Percentiles rank a stretch among this genome's conserved stretches.
phyloP scores from a whole-genome alignment of 2,329 filamentous ascomycete species.

The Arachnopeziza araneosa region DNA sequence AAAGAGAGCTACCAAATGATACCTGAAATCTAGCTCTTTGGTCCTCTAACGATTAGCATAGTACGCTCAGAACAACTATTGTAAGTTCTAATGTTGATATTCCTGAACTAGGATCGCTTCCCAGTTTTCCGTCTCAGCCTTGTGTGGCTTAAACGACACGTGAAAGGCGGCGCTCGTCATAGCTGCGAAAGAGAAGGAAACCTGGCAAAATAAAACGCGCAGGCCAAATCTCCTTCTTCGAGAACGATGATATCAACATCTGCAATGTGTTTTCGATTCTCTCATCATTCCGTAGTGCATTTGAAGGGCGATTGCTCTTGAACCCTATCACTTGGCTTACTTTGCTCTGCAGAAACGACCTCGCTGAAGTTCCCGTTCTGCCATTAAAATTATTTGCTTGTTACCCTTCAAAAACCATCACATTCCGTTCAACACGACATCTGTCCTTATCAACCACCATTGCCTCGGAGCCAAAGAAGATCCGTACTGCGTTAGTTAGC shows the following conservation, averaged over 20 bases:
- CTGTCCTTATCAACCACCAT: not conserved
- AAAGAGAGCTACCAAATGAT: constrained; percentile 22
- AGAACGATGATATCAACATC: not conserved
- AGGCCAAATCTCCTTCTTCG: not conserved
- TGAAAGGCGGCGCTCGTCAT: not conserved
- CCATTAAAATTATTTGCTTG: not conserved
- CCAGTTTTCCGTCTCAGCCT: not conserved
- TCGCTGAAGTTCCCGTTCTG: not conserved
- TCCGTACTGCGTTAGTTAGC: not conserved
- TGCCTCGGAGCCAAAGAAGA: not conserved
- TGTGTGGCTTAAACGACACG: not conserved
- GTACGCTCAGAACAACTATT: too few species aligned
- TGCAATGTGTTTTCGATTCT: not conserved
- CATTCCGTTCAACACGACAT: not conserved
- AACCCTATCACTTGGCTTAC: not conserved
- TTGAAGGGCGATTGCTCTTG: not conserved
- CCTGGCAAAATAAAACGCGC: not conserved
- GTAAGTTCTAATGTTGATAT: too few species aligned
- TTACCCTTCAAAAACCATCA: not conserved
- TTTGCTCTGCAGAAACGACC: not conserved
- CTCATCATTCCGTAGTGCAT: not conserved
- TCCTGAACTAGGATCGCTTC: too few species aligned
- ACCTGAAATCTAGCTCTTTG: constrained; percentile 14
- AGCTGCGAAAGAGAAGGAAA: not conserved
- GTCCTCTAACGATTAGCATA: not conserved